Conservation (phyloP, 306 rosid genomes). For the Luffa acutangula region DNA sequence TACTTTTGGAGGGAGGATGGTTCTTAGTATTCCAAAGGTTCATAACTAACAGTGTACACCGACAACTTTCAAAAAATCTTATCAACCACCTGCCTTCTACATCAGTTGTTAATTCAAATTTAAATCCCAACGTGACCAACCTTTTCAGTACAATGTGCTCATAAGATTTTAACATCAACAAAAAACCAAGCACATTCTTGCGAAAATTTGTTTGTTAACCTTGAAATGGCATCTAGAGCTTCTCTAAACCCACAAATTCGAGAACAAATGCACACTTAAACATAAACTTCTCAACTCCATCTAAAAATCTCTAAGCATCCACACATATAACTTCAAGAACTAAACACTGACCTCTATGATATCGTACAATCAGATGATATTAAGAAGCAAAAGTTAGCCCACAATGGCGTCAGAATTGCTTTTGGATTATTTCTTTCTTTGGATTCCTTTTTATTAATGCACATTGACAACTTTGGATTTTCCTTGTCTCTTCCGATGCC, state of each 20-base stretch:
- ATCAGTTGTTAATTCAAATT: not conserved
- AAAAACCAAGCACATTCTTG: not conserved
- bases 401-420: not conserved
- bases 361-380: slow-evolving; percentile 78
- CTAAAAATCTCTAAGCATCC: not conserved
- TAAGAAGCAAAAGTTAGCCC: slow-evolving; percentile 19
- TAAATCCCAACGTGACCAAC: not conserved
- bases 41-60: not conserved
- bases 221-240: not conserved
- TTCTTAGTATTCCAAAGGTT: not conserved
- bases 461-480: not conserved
- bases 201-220: not conserved
- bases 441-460: not conserved
- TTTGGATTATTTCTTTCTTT: not conserved
- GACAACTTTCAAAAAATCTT: not conserved
- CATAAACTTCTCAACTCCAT: not conserved
- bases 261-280: not conserved
- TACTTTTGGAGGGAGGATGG: no score
- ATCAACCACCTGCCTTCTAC: not conserved
- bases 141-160: not conserved
- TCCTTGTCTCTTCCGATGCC: not conserved
- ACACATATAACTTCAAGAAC: not conserved
- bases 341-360: slow-evolving; percentile 56
- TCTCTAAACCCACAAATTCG: not conserved
- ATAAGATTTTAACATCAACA: not conserved